Conservation (phyloP, 2,329 filamentous ascomycete genomes). For the Phyllosticta citriasiana region DNA sequence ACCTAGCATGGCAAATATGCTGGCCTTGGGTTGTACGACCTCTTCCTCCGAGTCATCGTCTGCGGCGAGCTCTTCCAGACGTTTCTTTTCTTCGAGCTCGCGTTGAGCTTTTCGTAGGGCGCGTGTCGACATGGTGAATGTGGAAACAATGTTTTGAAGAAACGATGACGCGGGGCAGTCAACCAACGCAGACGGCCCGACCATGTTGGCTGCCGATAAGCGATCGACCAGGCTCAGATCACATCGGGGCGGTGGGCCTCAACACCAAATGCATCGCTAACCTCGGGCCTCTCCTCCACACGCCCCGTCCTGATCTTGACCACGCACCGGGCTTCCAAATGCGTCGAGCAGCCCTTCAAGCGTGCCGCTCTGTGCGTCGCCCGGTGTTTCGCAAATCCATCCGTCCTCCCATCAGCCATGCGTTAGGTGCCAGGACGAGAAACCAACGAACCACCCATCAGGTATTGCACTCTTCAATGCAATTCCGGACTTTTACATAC, state of each 20-base stretch:
- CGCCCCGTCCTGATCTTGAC: neutral
- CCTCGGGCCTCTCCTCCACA: neutral
- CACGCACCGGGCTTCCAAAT: conserved; percentile 36
- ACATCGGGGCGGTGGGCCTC: neutral
- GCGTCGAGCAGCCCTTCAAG: conserved; percentile 62
- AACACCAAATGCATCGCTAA: conserved; percentile 6
- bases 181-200: neutral
- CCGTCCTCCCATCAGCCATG: conserved; percentile 33
- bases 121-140: conserved; percentile 49
- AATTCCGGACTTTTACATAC: conserved; percentile 56
- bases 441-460: conserved; percentile 22
- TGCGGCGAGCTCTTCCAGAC: conserved; percentile 30
- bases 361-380: conserved; percentile 58
- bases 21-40: conserved; percentile 25
- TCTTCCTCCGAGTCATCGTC: conserved; percentile 31
- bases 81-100: conserved; percentile 49
- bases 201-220: conserved; percentile 2
- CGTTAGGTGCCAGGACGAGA: conserved; percentile 22
- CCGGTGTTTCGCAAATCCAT: conserved; percentile 51
- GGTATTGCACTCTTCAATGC: conserved; percentile 62
- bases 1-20: conserved; percentile 38
- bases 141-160: neutral
- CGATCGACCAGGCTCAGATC: neutral
- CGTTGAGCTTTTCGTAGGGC: conserved; percentile 55
- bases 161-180: conserved; percentile 8